phyloP scores from a whole-genome alignment of 345 rosid genomes.

The Boechera stricta region DNA sequence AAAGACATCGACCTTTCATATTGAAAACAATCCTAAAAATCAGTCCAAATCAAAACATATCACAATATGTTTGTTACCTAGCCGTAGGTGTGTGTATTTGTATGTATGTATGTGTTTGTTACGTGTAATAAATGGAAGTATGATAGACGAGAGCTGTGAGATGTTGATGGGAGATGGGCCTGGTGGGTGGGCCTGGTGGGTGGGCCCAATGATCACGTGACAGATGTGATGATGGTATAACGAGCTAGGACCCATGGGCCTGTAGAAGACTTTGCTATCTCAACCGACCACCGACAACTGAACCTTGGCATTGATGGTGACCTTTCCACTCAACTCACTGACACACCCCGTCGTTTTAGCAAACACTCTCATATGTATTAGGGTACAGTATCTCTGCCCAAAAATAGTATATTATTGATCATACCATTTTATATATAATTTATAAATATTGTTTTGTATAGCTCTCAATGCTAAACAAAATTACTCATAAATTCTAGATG shows the following conservation, averaged over 20 bases:
- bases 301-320: slow-evolving; percentile 37
- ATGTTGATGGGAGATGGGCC: slow-evolving; percentile 44
- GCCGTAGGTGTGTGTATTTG: slow-evolving; percentile 25
- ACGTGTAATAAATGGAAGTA: slow-evolving; percentile 33
- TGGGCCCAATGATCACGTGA: slow-evolving; percentile 45
- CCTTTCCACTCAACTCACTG: slow-evolving; percentile 28
- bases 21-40: slow-evolving; percentile 13
- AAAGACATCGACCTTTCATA: background rate
- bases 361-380: slow-evolving; percentile 14
- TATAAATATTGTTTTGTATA: background rate
- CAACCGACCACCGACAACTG: slow-evolving; percentile 41
- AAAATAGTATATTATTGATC: slow-evolving; percentile 28
- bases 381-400: background rate
- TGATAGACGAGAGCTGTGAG: slow-evolving; percentile 41
- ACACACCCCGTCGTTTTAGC: slow-evolving; percentile 32
- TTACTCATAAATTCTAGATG: slow-evolving; percentile 2
- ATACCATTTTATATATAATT: slow-evolving; percentile 17
- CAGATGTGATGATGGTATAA: slow-evolving; percentile 30
- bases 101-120: slow-evolving; percentile 24
- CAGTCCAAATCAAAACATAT: slow-evolving; percentile 25
- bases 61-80: slow-evolving; percentile 20
- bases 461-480: slow-evolving; percentile 2
- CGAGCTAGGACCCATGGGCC: slow-evolving; percentile 42
- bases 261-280: slow-evolving; percentile 35
- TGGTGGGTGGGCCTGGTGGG: slow-evolving; percentile 46